Base-by-base conservation (phyloP, 352 stramenopile genomes). In the Phytopythium delawarense region DNA sequence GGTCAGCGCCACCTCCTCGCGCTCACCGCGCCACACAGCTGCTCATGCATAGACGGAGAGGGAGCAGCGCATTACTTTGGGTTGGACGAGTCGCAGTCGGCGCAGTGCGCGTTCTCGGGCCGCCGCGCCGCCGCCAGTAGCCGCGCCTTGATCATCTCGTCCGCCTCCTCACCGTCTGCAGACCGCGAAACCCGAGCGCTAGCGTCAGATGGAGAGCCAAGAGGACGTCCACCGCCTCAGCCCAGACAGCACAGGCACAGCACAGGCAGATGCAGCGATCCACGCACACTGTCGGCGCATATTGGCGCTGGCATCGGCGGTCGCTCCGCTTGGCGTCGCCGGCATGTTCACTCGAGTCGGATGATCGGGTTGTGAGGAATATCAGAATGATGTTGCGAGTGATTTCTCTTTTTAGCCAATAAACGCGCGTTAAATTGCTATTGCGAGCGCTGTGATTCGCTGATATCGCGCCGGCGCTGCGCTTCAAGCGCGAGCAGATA, bases 31-130 rank as follows among this genome's bases (percentile, higher is more conserved):
- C 39, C 39, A 45, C 39, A n/a, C 39, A 45, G 12, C 39, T 2
- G 39, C 4, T 25, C 44, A 50, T 4, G 12, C n/a, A 30, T 7
- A 13, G 7, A 28, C 20, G 20, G 2, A 23, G 2, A 34, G 0
- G 23, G 8, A 49, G 18, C 7, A 6, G 25, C 23, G 18, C 15
- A 11, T 53, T 56, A 89, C 82, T 89, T 92, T 37, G 81, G 81
- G 7, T 54, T 73, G 4, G 72, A 64, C 34, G 81, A 79, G 48
- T 75, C 79, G 69, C 81, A 93, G 59, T 93, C 84, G 4, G 81
- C 80, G 57, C 84, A 93, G 32, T 59, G 61, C 2, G 76, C 69
- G 62, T 93, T 93, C 66, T 89, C 84, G 1, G 69, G 70, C 1
- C 78, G 72, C 21, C 71, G 54, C 37, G 88, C 42, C 16, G 70